Conservation (phyloP, 164 flowering plant genomes). For the Liriodendron chinense region DNA sequence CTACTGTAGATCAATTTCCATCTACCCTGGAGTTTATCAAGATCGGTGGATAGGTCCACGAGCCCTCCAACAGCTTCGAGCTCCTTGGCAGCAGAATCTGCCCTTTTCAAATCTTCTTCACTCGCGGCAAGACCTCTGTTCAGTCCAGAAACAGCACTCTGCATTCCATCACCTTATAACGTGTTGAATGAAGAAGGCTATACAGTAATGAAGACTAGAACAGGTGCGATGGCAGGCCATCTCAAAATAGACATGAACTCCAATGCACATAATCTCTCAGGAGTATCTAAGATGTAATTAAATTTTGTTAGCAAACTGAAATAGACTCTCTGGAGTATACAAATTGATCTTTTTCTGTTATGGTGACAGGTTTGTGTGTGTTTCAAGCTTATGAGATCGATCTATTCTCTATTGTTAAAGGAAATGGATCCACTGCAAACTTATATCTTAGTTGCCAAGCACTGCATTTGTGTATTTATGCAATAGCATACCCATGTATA, state of each 20-base stretch:
- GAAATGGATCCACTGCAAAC: background rate
- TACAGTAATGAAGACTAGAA: background rate
- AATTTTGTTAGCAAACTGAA: background rate
- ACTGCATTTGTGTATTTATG: background rate
- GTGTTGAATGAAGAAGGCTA: conserved; percentile 5
- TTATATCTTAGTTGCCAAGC: background rate
- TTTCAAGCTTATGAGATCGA: too few relatives aligned
- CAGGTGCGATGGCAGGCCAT: background rate
- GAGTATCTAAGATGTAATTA: background rate
- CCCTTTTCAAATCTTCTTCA: conserved; percentile 68
- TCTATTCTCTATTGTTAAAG: too few relatives aligned
- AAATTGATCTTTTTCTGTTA: background rate
- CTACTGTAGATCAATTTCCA: conserved; percentile 94
- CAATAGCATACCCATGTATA: too few relatives aligned
- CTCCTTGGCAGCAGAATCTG: conserved; percentile 81
- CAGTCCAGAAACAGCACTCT: conserved; percentile 88
- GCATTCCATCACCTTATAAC: conserved; percentile 25
- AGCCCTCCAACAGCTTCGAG: conserved; percentile 72
- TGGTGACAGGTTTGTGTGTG: background rate
- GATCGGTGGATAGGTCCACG: conserved; percentile 65
- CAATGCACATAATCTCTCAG: background rate
- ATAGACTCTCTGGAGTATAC: background rate
- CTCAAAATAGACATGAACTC: background rate
- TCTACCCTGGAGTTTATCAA: conserved; percentile 84
- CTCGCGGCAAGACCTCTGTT: conserved; percentile 88